These are phyloP conservation scores for Gentiana straminea DNA, from an alignment of 257 asterid species.

Conservation along the genomic window DNA sequence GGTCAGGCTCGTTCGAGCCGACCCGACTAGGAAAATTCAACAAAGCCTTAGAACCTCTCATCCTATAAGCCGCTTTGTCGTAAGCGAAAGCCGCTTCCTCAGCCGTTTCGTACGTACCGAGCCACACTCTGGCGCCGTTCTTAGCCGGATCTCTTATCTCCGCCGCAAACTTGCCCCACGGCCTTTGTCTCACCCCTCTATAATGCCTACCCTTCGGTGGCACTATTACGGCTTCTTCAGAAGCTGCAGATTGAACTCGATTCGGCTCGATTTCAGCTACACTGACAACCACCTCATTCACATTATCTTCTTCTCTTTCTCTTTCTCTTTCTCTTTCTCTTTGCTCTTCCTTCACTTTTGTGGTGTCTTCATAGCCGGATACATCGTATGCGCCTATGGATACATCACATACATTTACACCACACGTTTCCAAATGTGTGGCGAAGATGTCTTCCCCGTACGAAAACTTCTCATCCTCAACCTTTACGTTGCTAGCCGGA, in stretches of 20 bases:
- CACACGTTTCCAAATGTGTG: too few relatives aligned
- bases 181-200: slow-evolving; percentile 77
- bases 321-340: slow-evolving; percentile 28
- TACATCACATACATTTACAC: too few relatives aligned
- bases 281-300: slow-evolving; percentile 5
- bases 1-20: too few relatives aligned
- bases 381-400: too few relatives aligned
- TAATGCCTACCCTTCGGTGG: slow-evolving; percentile 55
- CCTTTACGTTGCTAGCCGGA: too few relatives aligned
- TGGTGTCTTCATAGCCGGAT: too few relatives aligned
- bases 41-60: too few relatives aligned
- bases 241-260: not conserved
- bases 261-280: slow-evolving; percentile 22
- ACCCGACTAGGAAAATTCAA: slow-evolving; percentile 79
- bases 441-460: too few relatives aligned
- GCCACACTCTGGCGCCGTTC: slow-evolving; percentile 91
- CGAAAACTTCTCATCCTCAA: too few relatives aligned
- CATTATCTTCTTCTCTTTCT: slow-evolving; percentile 18
- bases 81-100: slow-evolving; percentile 88
- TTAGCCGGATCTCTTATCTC: slow-evolving; percentile 88
- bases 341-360: slow-evolving; percentile 50
- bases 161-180: slow-evolving; percentile 92
- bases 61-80: slow-evolving; percentile 78
- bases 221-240: slow-evolving; percentile 7
- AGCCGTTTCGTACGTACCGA: slow-evolving; percentile 78